Conservation (phyloP, 1,139 yeast species). For the Starmera stellimalicola region DNA sequence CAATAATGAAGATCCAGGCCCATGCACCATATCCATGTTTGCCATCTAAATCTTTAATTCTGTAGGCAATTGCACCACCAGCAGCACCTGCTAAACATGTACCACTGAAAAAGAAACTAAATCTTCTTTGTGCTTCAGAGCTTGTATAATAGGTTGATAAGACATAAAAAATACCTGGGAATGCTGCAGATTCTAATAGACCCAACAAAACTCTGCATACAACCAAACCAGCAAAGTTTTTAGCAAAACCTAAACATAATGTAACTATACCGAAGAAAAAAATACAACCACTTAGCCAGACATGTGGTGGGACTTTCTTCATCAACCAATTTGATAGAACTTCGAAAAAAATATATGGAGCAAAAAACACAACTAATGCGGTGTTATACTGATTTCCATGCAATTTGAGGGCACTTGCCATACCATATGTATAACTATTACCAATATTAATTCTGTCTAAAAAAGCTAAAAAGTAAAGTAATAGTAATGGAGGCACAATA, state of each 20-base stretch:
- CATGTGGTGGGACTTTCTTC: constrained; percentile 20
- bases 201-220: constrained; percentile 43
- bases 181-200: constrained; percentile 47
- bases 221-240: constrained; percentile 34
- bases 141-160: constrained; percentile 32
- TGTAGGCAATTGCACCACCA: constrained; percentile 67
- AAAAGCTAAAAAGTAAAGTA: constrained; percentile 46
- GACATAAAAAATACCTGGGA: constrained; percentile 35
- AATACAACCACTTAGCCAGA: constrained; percentile 21
- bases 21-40: constrained; percentile 42
- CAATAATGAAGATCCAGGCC: constrained; percentile 52
- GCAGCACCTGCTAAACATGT: constrained; percentile 64
- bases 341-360: constrained; percentile 43
- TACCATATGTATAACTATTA: constrained; percentile 44
- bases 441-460: constrained; percentile 54
- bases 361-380: constrained; percentile 41
- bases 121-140: constrained; percentile 32
- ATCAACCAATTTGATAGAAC: constrained; percentile 34
- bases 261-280: constrained; percentile 41
- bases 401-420: constrained; percentile 37
- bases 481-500: constrained; percentile 43
- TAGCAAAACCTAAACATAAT: constrained; percentile 37
- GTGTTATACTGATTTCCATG: constrained; percentile 39
- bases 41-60: constrained; percentile 42
- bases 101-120: constrained; percentile 29